Evolutionary conservation across 306 rosid genomes (phyloP), one percentile per base, ranked within the genome.

Genomic region (Echinosophora koreensis): DNA sequence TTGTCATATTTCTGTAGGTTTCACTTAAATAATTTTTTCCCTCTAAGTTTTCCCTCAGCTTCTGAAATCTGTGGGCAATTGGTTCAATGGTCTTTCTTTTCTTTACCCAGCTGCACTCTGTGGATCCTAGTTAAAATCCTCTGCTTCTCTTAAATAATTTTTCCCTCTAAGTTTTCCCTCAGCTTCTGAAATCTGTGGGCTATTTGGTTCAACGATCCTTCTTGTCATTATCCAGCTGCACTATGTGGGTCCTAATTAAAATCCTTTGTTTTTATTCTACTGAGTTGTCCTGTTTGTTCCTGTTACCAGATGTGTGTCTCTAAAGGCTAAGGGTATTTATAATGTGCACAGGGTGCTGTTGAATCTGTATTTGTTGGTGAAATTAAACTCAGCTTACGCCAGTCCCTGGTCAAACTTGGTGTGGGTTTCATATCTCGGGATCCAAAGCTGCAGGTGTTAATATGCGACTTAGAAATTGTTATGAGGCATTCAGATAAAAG

Each of bases 331-430:
- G 78, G 79, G 32, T 35, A 75, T 80, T 79, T 61, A 64, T 78
- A 39, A 61, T 79, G 69, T 88, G 77, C 80, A 77, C 87, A 96
- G 99, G 99, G 99, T 78, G 77, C 94, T 63, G 66, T 96, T 76
- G 99, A 96, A 87, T 91, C 98, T 55, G 83, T 96, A 69, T 91
- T 97, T 67, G 87, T 96, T 79, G 98, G 98, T 81, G 99, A 96
- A 88, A 91, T 96, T 66, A 96, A 86, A 82, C 81, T 93, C 78
- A 92, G 99, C 88, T 77, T 96, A 86, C 94, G 99, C 42, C 97
- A 90, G 85, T 92, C 97, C 79, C 85, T 89, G 82, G 96, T 88
- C 82, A 92, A 87, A 78, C 90, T 92, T 70, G 97, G 98, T 47
- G 95, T 85, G 76, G 97, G 97, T 82, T 89, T 92, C 83, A 83